Base-by-base conservation (phyloP, 352 stramenopile genomes). In the Phytopythium boreale region DNA sequence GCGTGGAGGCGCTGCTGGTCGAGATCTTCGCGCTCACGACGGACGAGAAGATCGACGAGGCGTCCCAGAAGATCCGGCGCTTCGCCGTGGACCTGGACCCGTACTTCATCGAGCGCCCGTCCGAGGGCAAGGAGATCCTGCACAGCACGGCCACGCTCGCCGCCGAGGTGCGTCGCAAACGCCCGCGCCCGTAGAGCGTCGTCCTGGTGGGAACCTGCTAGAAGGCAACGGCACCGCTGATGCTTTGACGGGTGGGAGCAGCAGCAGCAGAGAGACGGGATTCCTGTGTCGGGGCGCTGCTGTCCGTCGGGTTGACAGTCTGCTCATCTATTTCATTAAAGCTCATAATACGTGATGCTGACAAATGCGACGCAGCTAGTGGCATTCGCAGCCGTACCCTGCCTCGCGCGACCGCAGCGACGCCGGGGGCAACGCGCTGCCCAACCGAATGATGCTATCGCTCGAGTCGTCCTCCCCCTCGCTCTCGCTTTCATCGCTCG, bases 1-100 rank as follows among this genome's bases (percentile, higher is more conserved):
- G 83, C 20, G 85, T 95, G 11, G 87, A 95, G 57, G 87, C 87
- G n/a, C 70, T 93, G 7, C 73, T 95, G 9, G 77, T 95, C n/a
- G 87, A 95, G 64, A 89, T 95, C 24, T 93, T 82, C 26, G 74
- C 85, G 31, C 77, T 95, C 39, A 93, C 87, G 41, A 93, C 83
- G 14, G 87, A 95, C 52, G 87, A 95, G 39, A 90, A 92, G 62
- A 92, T 95, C 44, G 87, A 95, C 51, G 87, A 93, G 34, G 84
- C 80, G 0, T 90, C 84, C 7, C 82, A 93, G 37, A 89, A 90
- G 67, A 92, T 95, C 60, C 82, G 84, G 31, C 80, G 87, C 27
- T 93, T 95, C 66, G 80, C 85, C 27, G 79, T 87, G 19, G 85
- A 95, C 61, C 50, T 95, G 50, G 85, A 93, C 41, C 84, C 87